Base-by-base conservation (phyloP, 2,329 filamentous ascomycete species). In the Periconia macrospinosa region DNA sequence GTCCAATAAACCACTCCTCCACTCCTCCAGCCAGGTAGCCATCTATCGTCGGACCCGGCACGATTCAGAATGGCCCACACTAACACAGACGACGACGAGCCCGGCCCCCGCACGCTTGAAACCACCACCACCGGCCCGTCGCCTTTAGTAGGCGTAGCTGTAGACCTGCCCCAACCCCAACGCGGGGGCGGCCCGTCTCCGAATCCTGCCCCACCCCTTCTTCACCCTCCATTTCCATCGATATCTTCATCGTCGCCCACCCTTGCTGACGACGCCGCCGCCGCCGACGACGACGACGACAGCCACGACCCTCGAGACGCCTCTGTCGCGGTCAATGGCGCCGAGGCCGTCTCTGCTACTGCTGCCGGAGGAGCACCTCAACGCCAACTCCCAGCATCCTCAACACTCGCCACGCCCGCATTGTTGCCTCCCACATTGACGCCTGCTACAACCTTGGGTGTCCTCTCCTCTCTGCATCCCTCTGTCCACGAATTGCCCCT, bases 381-480 rank as follows among this genome's bases (percentile, higher is more conserved):
- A 13, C 11, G 5, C 33, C 33, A n/a, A 13, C 11, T 13, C 33
- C 33, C 33, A 37, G 6, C 33, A n/a, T 5, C 33, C 11, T 37
- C 33, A 3, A 37, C 33, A 6, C 11, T 37, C 6, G 45, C 54
- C 18, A 51, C 56, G 15, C 52, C 54, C 17, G 48, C 55, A 47
- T 55, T 61, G 45, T 62, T 68, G 54, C 68, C 68, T 20, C 70
- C 67, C 44, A 60, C 64, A 58, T 47, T 71, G 57, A 74, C 69
- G 56, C 69, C 70, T 52, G 68, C 66, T 42, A 73, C 71, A 37
- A 72, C 69, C 27, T 57, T 69, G 47, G 67, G 68, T 44, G 64
- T 66, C 42, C 58, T 71, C 44, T 72, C 71, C 30, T 68, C 59
- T 10, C 58, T 72, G 61, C 50, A 66, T 71, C 61, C 66, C 57